Conservation (phyloP, 108 stramenopile species). For the Schizochytrium sp. region DNA sequence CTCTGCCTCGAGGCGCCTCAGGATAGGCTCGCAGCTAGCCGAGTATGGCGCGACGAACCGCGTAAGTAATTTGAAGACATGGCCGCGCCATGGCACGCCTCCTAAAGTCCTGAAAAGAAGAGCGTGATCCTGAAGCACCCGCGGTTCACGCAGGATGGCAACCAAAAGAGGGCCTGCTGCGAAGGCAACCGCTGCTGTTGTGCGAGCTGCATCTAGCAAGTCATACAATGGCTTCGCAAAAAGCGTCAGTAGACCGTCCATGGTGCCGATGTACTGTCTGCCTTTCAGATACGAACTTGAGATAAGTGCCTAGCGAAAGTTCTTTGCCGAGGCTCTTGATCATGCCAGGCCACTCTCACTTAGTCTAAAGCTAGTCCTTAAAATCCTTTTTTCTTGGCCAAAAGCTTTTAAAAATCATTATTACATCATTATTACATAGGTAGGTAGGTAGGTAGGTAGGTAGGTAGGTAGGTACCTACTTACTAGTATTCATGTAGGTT, state of each 20-base stretch:
- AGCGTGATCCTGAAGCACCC: not conserved
- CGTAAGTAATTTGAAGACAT: slow-evolving; percentile 14
- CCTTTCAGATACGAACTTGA: too few species aligned
- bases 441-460: too few species aligned
- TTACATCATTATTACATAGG: too few species aligned
- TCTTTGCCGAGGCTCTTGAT: too few species aligned
- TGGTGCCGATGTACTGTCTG: not conserved
- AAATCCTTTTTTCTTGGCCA: too few species aligned
- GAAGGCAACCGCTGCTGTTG: slow-evolving; percentile 3
- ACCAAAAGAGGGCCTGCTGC: slow-evolving; percentile 14
- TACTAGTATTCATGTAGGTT: too few species aligned
- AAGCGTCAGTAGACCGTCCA: slow-evolving; percentile 21
- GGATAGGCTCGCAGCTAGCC: slow-evolving; percentile 16
- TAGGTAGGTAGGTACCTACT: too few species aligned
- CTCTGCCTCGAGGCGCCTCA: slow-evolving; percentile 12
- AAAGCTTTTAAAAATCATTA: too few species aligned
- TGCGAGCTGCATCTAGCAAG: not conserved
- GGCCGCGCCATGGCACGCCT: slow-evolving; percentile 16
- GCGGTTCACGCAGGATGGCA: slow-evolving; percentile 16
- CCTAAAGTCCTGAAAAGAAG: not conserved
- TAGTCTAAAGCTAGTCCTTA: too few species aligned
- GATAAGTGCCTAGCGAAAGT: too few species aligned
- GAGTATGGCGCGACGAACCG: slow-evolving; percentile 5
- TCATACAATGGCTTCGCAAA: not conserved
- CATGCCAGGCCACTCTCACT: too few species aligned